These are phyloP conservation scores for Pleurotus platypus DNA, from an alignment of 768 basidiomycete genomes.

Conservation along the genomic window DNA sequence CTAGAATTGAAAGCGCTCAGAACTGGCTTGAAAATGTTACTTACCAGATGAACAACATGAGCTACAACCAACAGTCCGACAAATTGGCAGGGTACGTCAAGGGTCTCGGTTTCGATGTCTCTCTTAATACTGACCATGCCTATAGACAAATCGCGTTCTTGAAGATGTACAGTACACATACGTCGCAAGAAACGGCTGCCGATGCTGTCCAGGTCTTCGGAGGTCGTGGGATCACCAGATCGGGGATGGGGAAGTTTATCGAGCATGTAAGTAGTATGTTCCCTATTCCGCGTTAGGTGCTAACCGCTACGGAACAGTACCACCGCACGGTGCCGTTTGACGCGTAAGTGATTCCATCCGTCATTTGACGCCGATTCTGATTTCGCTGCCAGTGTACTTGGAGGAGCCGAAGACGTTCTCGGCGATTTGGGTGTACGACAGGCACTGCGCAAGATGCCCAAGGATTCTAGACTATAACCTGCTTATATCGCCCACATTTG, in stretches of 20 bases:
- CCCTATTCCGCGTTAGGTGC: not conserved
- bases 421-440: constrained; percentile 59
- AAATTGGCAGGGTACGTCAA: constrained; percentile 64
- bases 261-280: constrained; percentile 15
- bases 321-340: constrained; percentile 20
- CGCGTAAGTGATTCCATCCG: constrained; percentile 18
- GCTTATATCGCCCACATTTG: not conserved
- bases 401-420: constrained; percentile 48
- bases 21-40: constrained; percentile 87
- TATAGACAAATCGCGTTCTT: constrained; percentile 67
- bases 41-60: constrained; percentile 86
- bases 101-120: not conserved
- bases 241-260: constrained; percentile 54
- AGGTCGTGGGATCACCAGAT: constrained; percentile 79
- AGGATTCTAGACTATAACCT: constrained; percentile 38
- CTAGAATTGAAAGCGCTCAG: constrained; percentile 65
- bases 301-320: constrained; percentile 13
- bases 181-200: constrained; percentile 74
- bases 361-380: not conserved
- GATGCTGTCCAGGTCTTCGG: constrained; percentile 74
- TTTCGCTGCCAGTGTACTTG: constrained; percentile 17
- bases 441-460: constrained; percentile 54
- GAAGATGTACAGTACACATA: constrained; percentile 74
- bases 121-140: too few species aligned
- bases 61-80: constrained; percentile 69